These are phyloP conservation scores for Beauveria medogensis DNA, from an alignment of 2,329 filamentous ascomycete genomes.

Conservation along the genomic window DNA sequence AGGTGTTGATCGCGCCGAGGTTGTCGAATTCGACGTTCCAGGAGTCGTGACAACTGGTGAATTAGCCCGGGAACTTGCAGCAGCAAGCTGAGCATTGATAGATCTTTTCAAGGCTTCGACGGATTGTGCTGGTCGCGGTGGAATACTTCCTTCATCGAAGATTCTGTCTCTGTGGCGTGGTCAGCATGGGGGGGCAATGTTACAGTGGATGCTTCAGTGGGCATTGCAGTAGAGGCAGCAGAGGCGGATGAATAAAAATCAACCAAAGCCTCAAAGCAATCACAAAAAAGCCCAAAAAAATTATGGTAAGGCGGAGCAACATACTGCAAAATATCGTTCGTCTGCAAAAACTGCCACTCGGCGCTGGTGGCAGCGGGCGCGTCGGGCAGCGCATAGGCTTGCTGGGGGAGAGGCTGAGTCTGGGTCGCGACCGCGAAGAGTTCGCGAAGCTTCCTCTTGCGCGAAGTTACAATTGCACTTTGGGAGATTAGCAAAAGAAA, in stretches of 20 bases:
- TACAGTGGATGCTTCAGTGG: conserved; percentile 10
- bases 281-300: conserved; percentile 9
- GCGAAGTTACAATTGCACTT: conserved; percentile 69
- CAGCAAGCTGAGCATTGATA: conserved; percentile 15
- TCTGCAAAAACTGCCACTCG: conserved; percentile 49
- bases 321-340: conserved; percentile 53
- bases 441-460: conserved; percentile 85
- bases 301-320: conserved; percentile 22
- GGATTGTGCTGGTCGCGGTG: conserved; percentile 36
- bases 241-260: conserved; percentile 16
- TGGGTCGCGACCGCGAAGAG: conserved; percentile 74
- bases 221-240: conserved; percentile 3
- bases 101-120: conserved; percentile 35
- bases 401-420: conserved; percentile 51
- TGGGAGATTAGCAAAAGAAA: conserved; percentile 35
- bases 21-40: not conserved
- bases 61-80: not conserved
- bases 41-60: not conserved
- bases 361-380: conserved; percentile 42
- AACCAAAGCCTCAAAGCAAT: not conserved
- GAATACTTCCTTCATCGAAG: conserved; percentile 46
- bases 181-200: not conserved
- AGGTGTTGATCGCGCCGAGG: not conserved
- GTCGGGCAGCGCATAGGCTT: conserved; percentile 49
- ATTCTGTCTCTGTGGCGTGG: conserved; percentile 26